Conservation (phyloP, 257 asterid genomes). For the Knoxia roxburghii region DNA sequence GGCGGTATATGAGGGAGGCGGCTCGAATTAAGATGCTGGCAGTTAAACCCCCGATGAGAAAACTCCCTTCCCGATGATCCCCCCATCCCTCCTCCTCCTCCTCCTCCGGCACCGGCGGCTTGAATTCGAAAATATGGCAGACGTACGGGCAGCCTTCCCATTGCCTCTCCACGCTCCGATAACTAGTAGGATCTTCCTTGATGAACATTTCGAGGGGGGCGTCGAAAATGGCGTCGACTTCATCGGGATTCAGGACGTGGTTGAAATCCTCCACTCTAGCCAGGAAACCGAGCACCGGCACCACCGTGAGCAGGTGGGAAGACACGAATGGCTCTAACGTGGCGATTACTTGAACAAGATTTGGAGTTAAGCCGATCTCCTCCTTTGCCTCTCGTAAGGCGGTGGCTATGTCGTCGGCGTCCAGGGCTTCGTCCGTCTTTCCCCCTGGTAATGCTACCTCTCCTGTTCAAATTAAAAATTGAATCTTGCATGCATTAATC, state of each 20-base stretch:
- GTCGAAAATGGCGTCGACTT: slow-evolving; percentile 58
- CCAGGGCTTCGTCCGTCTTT: slow-evolving; percentile 44
- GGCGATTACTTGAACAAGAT: slow-evolving; percentile 46
- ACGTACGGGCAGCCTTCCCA: slow-evolving; percentile 42
- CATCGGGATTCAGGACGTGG: slow-evolving; percentile 48
- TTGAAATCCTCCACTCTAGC: slow-evolving; percentile 43
- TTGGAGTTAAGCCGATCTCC: slow-evolving; percentile 50
- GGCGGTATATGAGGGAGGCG: slow-evolving; percentile 40
- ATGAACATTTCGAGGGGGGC: slow-evolving; percentile 56
- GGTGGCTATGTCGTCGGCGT: slow-evolving; percentile 45
- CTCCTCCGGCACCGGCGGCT: neutral
- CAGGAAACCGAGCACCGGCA: slow-evolving; percentile 48
- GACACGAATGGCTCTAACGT: slow-evolving; percentile 49
- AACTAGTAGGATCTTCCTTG: slow-evolving; percentile 28
- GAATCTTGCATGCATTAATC: too few species aligned
- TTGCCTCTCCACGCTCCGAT: slow-evolving; percentile 37
- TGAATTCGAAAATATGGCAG: slow-evolving; percentile 38
- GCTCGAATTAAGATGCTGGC: slow-evolving; percentile 49
- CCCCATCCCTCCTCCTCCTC: neutral
- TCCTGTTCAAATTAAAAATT: slow-evolving; percentile 21
- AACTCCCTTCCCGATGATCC: slow-evolving; percentile 24
- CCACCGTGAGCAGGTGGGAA: slow-evolving; percentile 46
- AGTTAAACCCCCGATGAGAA: slow-evolving; percentile 40
- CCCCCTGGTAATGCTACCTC: slow-evolving; percentile 65
- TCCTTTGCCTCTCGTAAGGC: slow-evolving; percentile 59